Percentiles rank a stretch among this genome's conserved stretches.
phyloP scores from a whole-genome alignment of 768 basidiomycete species.

The Trametes sanguinea region DNA sequence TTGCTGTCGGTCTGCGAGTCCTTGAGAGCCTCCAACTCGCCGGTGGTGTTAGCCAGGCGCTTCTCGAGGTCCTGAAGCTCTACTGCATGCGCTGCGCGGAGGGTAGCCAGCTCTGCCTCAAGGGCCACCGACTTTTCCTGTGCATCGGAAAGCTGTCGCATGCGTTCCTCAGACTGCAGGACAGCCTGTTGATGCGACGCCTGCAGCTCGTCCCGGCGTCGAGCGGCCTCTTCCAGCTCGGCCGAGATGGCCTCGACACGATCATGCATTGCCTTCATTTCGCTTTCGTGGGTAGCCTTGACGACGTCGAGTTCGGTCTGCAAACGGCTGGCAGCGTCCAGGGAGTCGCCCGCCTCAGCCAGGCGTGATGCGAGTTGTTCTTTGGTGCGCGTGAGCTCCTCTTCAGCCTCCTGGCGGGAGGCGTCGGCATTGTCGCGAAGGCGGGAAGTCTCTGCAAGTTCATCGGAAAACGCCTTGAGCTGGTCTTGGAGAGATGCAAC shows the following conservation, averaged over 20 bases:
- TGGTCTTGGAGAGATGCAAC: slow-evolving; percentile 20
- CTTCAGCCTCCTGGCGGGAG: slow-evolving; percentile 20
- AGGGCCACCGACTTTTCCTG: slow-evolving; percentile 3
- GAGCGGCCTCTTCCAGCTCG: slow-evolving; percentile 11
- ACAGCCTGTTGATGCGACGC: slow-evolving; percentile 12
- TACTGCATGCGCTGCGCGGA: slow-evolving; percentile 16
- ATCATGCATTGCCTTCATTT: slow-evolving; percentile 9
- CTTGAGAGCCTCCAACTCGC: slow-evolving; percentile 16
- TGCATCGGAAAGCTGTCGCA: neutral
- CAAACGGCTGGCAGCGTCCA: slow-evolving; percentile 24
- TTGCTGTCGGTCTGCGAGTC: slow-evolving; percentile 21
- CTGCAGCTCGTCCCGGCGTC: slow-evolving; percentile 18
- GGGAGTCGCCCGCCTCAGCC: slow-evolving; percentile 21
- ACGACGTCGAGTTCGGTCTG: slow-evolving; percentile 16
- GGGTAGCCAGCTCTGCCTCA: slow-evolving; percentile 13
- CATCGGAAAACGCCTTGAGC: slow-evolving; percentile 17
- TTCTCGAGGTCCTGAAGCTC: slow-evolving; percentile 28
- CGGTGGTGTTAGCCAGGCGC: slow-evolving; percentile 22
- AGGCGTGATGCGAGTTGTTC: slow-evolving; percentile 31
- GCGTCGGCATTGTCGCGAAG: slow-evolving; percentile 16
- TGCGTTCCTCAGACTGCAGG: neutral
- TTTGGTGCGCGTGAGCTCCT: slow-evolving; percentile 25
- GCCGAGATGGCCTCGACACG: slow-evolving; percentile 1
- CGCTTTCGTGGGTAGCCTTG: slow-evolving; percentile 8
- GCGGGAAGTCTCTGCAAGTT: slow-evolving; percentile 24